Base-by-base conservation (phyloP, 371 early-diverging fungal species). In the Rhizopus stolonifer region DNA sequence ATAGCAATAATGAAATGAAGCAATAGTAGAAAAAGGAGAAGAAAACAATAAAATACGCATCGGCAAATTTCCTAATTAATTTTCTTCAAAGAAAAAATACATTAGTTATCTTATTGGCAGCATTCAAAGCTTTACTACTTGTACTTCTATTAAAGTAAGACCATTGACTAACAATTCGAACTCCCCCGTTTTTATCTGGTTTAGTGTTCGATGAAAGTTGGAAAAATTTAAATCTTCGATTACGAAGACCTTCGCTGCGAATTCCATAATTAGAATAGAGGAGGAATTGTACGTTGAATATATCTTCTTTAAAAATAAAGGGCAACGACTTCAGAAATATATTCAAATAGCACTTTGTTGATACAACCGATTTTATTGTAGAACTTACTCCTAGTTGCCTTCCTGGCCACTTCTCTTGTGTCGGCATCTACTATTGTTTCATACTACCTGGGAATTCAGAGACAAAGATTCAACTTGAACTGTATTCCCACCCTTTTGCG, bases 141-240 rank as follows among this genome's bases (percentile, higher is more conserved):
- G 46, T 32, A 47, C 26, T 47, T 47, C 51, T n/a, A 57, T 51
- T 32, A 48, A 40, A 42, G 56, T 46, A 44, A 57, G 47, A 46
- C 58, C 58, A 57, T 57, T 57, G 46, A 57, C 49, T 46, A 57
- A 49, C 45, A 38, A 33, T 57, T 46, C 52, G 40, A 57, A 46
- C 50, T 43, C 58, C 46, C 58, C 58, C 22, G 52, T 45, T 32
- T 49, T 50, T 33, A 57, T 43, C 31, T 49, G 51, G 21, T 5
- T 13, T 44, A 42, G 44, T 36, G 58, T 44, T 50, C 25, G 45
- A 23, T 52, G 58, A 46, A 58, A 58, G 8, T 29, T 45, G 32
- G 52, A 58, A 38, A 52, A 45, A 26, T 51, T 18, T 39, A 58
- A 46, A 45, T 58, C 47, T 47, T 58, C 52, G 19, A 58, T 29